Conservation (phyloP, 2,329 filamentous ascomycete species). For the Aspergillus sp. region DNA sequence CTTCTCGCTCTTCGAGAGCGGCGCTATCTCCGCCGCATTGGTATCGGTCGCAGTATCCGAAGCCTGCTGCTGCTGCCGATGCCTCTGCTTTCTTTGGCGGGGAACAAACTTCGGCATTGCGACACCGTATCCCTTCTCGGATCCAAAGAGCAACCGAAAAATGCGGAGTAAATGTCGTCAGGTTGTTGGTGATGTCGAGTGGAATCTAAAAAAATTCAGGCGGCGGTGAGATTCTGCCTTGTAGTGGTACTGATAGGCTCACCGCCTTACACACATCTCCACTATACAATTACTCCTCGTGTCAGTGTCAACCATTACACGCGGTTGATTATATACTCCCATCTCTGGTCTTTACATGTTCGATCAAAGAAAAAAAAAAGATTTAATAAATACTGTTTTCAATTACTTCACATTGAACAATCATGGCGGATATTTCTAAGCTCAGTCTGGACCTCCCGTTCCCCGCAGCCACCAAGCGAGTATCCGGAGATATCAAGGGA, state of each 20-base stretch:
- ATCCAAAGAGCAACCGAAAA: conserved; percentile 13
- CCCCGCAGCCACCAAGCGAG: conserved; percentile 63
- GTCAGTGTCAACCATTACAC: neutral
- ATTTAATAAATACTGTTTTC: neutral
- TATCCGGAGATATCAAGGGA: conserved; percentile 64
- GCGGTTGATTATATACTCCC: neutral
- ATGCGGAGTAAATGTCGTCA: conserved; percentile 3
- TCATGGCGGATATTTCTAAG: conserved; percentile 28
- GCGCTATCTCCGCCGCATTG: conserved; percentile 42
- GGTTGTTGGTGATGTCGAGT: conserved; percentile 8
- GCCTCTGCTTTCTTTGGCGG: conserved; percentile 59
- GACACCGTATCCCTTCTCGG: conserved; percentile 10
- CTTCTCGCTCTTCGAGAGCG: conserved; percentile 53
- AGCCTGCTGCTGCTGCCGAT: conserved; percentile 34
- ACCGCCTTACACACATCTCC: conserved; percentile 19
- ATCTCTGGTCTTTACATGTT: neutral
- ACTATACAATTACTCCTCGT: neutral
- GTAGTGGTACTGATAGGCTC: conserved; percentile 13
- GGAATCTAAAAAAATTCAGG: conserved; percentile 18
- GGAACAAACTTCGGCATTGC: conserved; percentile 53
- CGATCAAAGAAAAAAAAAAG: neutral
- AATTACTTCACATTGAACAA: neutral
- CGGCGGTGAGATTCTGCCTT: conserved; percentile 27
- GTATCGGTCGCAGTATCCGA: conserved; percentile 44
- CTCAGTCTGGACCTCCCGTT: conserved; percentile 55